Evolutionary conservation across 345 rosid genomes (phyloP).

Genomic region (Eucalyptus tenuipes): DNA sequence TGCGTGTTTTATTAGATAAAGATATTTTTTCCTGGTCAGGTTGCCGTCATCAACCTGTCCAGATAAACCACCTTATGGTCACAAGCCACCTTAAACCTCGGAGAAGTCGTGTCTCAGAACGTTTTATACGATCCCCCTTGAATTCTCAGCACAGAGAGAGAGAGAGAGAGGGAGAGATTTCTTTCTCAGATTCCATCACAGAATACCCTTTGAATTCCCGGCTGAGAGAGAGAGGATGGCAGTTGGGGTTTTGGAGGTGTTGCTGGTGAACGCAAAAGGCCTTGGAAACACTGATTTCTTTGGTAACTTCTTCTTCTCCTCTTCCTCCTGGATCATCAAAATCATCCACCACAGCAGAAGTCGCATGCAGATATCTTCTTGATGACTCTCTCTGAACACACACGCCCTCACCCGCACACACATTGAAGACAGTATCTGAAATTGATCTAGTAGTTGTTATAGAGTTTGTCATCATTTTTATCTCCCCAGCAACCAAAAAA

Average conservation of each 20-base stretch:
- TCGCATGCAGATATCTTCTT: not conserved
- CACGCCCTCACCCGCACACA: not conserved
- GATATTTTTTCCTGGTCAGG: not conserved
- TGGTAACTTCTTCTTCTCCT: slow-evolving; percentile 11
- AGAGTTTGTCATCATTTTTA: not conserved
- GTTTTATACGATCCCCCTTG: not conserved
- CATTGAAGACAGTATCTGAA: not conserved
- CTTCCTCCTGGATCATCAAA: not conserved
- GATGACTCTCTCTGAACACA: not conserved
- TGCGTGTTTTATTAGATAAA: not conserved
- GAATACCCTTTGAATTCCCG: not conserved
- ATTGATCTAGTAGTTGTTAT: not conserved
- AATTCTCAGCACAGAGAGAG: not conserved
- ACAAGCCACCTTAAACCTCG: not conserved
- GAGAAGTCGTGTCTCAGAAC: not conserved
- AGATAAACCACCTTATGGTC: not conserved
- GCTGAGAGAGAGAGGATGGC: slow-evolving; percentile 30
- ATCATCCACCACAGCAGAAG: not conserved
- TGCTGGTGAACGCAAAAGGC: slow-evolving; percentile 54
- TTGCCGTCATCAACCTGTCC: not conserved
- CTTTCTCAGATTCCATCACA: not conserved
- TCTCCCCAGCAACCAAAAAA: not conserved
- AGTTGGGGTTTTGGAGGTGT: slow-evolving; percentile 62
- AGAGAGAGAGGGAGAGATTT: not conserved
- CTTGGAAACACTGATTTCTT: slow-evolving; percentile 49